These are phyloP conservation scores for Aspergillus carlsbadensis DNA, from an alignment of 495 filamentous ascomycete species.

Conservation along the genomic window DNA sequence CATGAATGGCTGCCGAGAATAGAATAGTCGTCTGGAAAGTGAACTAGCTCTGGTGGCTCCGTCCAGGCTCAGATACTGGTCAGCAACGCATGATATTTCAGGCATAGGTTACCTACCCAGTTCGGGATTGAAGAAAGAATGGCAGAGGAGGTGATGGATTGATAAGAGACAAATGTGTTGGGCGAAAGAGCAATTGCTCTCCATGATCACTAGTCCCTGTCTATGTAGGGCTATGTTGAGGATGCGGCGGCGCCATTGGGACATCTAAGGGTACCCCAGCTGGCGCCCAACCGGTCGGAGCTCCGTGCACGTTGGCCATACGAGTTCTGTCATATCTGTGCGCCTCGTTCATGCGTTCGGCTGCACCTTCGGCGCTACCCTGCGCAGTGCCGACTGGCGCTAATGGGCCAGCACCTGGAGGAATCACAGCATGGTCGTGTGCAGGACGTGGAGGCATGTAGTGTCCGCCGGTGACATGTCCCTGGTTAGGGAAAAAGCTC, in stretches of 20 bases:
- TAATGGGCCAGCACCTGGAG: conserved; percentile 22
- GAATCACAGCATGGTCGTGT: conserved; percentile 20
- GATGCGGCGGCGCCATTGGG: conserved; percentile 27
- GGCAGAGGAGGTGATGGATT: background rate
- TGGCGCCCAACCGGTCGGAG: conserved; percentile 33
- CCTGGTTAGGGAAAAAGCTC: conserved; percentile 46
- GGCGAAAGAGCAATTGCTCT: background rate
- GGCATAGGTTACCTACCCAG: background rate
- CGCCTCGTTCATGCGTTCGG: conserved; percentile 46
- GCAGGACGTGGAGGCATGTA: conserved; percentile 33
- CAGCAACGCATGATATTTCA: background rate
- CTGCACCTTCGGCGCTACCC: conserved; percentile 20
- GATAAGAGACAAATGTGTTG: background rate
- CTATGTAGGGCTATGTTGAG: conserved; percentile 16
- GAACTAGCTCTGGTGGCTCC: no score
- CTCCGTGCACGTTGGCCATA: conserved; percentile 26
- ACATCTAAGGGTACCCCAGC: conserved; percentile 30
- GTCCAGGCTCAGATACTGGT: background rate
- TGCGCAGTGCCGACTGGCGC: conserved; percentile 17
- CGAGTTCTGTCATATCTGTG: conserved; percentile 18
- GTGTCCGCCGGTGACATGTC: conserved; percentile 35
- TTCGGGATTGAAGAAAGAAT: background rate
- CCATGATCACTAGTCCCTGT: no score
- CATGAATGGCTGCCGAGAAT: no score
- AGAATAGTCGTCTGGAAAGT: no score